Percentiles rank a stretch among this genome's conserved stretches.
Conservation (phyloP, 2,329 filamentous ascomycete genomes). For the Botryotinia narcissicola region DNA sequence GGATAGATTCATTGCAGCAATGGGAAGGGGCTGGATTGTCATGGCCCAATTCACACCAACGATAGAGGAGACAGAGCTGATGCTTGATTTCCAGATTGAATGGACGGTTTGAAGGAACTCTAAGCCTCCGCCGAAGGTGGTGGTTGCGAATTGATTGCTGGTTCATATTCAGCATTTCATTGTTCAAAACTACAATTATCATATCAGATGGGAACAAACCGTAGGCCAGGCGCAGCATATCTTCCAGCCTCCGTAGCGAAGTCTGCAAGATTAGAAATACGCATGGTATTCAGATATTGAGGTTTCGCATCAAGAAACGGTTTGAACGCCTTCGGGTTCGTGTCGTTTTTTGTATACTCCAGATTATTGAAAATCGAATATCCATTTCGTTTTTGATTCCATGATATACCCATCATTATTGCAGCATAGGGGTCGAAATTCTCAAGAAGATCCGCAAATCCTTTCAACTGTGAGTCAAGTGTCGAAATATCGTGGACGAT, state of each 20-base stretch:
- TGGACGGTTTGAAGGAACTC: not conserved
- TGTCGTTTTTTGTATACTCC: not conserved
- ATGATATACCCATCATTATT: not conserved
- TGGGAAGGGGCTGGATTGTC: not conserved
- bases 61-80: not conserved
- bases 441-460: not conserved
- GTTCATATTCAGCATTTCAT: no score
- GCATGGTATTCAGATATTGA: slow-evolving; percentile 6
- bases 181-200: not conserved
- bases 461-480: not conserved
- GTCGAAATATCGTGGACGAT: not conserved
- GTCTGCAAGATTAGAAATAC: not conserved
- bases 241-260: not conserved
- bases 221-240: not conserved
- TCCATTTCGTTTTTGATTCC: not conserved
- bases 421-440: not conserved
- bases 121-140: not conserved
- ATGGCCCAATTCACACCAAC: not conserved
- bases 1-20: not conserved
- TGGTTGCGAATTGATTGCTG: slow-evolving; percentile 5
- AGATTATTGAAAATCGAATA: not conserved
- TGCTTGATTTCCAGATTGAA: not conserved
- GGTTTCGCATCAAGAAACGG: not conserved
- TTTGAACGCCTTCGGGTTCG: not conserved
- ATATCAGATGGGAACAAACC: not conserved